phyloP scores from a whole-genome alignment of 139 green algal genomes.

The Spirogloea muscicola region DNA sequence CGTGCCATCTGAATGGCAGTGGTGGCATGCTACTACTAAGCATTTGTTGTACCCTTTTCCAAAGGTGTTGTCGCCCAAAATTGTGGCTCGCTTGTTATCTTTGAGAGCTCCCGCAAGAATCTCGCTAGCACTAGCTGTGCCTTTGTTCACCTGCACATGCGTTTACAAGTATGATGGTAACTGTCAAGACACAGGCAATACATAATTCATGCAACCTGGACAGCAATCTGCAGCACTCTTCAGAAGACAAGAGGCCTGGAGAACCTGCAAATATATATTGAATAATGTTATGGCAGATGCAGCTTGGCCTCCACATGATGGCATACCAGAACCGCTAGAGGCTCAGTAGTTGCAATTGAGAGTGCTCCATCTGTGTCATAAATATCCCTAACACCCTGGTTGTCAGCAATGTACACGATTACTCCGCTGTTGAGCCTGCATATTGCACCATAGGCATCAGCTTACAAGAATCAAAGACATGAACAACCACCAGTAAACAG shows the following conservation, averaged over 20 bases:
- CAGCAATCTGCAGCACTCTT: too few species aligned
- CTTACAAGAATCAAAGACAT: not conserved
- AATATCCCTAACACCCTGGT: constrained; percentile 78
- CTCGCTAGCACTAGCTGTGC: constrained; percentile 89
- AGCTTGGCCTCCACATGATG: too few species aligned
- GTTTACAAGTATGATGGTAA: too few species aligned
- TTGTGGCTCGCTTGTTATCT: constrained; percentile 72
- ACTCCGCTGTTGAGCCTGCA: constrained; percentile 65
- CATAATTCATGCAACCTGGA: too few species aligned
- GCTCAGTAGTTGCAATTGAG: constrained; percentile 15
- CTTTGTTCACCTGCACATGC: constrained; percentile 82
- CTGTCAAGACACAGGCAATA: too few species aligned
- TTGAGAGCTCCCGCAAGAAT: constrained; percentile 90
- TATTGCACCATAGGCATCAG: not conserved
- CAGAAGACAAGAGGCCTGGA: too few species aligned
- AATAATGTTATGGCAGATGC: too few species aligned
- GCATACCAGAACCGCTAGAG: constrained; percentile 38
- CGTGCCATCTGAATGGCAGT: too few species aligned
- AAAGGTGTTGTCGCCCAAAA: constrained; percentile 85
- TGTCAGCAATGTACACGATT: constrained; percentile 92
- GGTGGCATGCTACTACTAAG: too few species aligned
- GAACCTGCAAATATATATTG: too few species aligned
- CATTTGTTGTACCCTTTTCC: constrained; percentile 91
- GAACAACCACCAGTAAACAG: too few species aligned
- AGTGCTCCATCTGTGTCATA: constrained; percentile 67